These are phyloP conservation scores for Anacardium occidentale DNA, from an alignment of 345 rosid genomes.

Conservation along the genomic window DNA sequence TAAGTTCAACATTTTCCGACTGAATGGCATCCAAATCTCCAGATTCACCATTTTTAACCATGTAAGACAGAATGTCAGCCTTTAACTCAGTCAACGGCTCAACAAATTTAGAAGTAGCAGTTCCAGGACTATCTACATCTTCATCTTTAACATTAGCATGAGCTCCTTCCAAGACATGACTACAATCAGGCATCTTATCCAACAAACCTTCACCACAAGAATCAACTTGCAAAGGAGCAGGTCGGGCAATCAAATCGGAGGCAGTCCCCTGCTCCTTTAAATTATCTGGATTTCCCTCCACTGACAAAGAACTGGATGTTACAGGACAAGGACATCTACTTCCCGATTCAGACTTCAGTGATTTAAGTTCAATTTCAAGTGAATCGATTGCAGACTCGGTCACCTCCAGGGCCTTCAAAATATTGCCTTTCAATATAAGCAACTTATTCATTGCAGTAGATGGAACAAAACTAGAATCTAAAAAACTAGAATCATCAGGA, in stretches of 20 bases:
- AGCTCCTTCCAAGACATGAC: conserved; percentile 38
- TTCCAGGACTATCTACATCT: conserved; percentile 65
- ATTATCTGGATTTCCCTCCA: conserved; percentile 27
- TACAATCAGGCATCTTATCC: conserved; percentile 35
- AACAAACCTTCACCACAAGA: conserved; percentile 35
- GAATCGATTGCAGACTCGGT: conserved; percentile 87
- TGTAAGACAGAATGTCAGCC: conserved; percentile 26
- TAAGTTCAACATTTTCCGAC: conserved; percentile 17
- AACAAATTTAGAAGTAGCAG: conserved; percentile 59
- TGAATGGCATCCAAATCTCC: conserved; percentile 31
- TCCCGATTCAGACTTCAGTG: conserved; percentile 43
- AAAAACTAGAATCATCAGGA: conserved; percentile 48
- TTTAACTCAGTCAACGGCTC: conserved; percentile 35
- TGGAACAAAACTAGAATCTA: conserved; percentile 58
- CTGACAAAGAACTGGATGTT: conserved; percentile 35
- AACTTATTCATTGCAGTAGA: conserved; percentile 59
- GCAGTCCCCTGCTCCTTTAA: conserved; percentile 32
- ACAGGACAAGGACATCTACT: conserved; percentile 27
- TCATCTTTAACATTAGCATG: conserved; percentile 41
- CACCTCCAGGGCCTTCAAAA: conserved; percentile 66
- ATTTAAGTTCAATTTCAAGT: conserved; percentile 72
- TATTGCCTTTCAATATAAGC: conserved; percentile 58
- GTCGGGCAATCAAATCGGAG: conserved; percentile 30
- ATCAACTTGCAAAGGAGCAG: conserved; percentile 47
- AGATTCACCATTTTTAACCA: conserved; percentile 24